Conservation (phyloP, 2,329 filamentous ascomycete genomes). For the Colletotrichum sp. region DNA sequence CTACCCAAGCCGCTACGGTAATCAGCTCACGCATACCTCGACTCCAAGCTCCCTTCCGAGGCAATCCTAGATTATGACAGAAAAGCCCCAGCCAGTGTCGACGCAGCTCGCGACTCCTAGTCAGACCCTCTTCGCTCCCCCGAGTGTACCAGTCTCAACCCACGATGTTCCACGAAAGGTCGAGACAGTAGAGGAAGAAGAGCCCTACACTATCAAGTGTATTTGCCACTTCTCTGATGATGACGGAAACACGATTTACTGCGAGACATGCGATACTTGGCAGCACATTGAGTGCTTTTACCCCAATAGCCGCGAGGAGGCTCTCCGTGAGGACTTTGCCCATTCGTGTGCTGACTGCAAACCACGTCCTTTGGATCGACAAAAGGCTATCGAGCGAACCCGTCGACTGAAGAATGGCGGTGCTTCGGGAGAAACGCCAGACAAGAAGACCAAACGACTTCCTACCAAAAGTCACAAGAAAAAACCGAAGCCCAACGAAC, state of each 20-base stretch:
- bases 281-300: slow-evolving; percentile 99
- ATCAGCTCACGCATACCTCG: slow-evolving; percentile 45
- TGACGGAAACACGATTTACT: slow-evolving; percentile 97
- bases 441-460: slow-evolving; percentile 77
- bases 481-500: slow-evolving; percentile 75
- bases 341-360: slow-evolving; percentile 92
- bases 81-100: slow-evolving; percentile 58
- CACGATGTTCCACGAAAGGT: slow-evolving; percentile 50
- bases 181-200: slow-evolving; percentile 70
- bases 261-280: slow-evolving; percentile 95
- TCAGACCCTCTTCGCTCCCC: slow-evolving; percentile 51
- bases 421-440: slow-evolving; percentile 54
- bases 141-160: slow-evolving; percentile 40
- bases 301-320: slow-evolving; percentile 71
- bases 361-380: slow-evolving; percentile 75
- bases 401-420: slow-evolving; percentile 62
- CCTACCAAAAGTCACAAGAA: slow-evolving; percentile 87
- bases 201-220: slow-evolving; percentile 96
- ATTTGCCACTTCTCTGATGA: slow-evolving; percentile 94
- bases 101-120: slow-evolving; percentile 62
- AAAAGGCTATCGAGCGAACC: slow-evolving; percentile 74
- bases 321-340: slow-evolving; percentile 72
- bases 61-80: slow-evolving; percentile 65
- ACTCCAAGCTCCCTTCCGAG: slow-evolving; percentile 43
- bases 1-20: slow-evolving; percentile 59